Conservation (phyloP, 2,329 filamentous ascomycete species). For the Pestalotiopsis fici region DNA sequence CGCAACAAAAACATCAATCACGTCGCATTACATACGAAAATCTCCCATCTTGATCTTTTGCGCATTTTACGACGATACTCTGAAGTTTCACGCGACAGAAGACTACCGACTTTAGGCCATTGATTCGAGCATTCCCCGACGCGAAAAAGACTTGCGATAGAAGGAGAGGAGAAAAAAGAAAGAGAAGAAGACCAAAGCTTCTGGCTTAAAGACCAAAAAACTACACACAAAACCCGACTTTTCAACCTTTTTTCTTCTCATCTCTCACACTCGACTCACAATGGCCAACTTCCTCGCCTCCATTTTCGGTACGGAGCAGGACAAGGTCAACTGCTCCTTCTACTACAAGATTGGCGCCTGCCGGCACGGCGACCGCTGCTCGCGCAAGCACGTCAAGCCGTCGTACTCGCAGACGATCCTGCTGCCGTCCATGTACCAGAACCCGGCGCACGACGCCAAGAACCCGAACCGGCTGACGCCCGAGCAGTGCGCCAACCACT, state of each 20-base stretch:
- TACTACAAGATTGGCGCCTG: constrained; percentile 99
- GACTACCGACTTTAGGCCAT: no score
- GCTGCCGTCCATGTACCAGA: constrained; percentile 98
- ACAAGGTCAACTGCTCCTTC: constrained; percentile 99
- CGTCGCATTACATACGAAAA: no score
- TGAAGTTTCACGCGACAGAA: no score
- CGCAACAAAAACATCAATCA: no score
- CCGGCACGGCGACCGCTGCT: constrained; percentile 97
- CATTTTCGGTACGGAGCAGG: constrained; percentile 99
- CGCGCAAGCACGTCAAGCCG: constrained; percentile 97
- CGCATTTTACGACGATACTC: no score
- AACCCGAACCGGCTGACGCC: constrained; percentile 83
- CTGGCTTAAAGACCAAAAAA: no score
- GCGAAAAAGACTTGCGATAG: no score
- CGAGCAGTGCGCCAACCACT: constrained; percentile 96
- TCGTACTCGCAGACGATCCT: constrained; percentile 98
- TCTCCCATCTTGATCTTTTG: no score
- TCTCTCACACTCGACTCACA: neutral
- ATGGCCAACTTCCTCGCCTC: constrained; percentile 99
- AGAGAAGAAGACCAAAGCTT: neutral
- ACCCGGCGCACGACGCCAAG: constrained; percentile 94
- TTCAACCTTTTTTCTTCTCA: neutral
- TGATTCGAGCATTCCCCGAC: no score
- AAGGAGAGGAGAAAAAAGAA: neutral
- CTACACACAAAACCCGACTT: neutral